Evolutionary conservation across 2,329 filamentous ascomycete genomes (phyloP).

Genomic region (Clarireedia hainanense): DNA sequence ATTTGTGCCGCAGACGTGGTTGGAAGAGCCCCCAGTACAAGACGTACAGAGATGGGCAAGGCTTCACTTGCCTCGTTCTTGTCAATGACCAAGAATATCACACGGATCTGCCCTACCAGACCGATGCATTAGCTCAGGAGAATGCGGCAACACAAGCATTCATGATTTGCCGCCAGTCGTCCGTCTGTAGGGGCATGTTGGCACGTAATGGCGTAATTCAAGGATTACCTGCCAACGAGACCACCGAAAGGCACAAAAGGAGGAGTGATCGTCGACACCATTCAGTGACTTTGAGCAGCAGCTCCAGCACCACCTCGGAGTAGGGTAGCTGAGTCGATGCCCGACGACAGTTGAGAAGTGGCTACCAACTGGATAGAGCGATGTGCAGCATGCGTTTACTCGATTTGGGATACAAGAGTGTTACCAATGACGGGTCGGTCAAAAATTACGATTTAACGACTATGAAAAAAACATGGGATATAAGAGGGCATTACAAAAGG

Average conservation of each 20-base stretch:
- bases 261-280: conserved; percentile 26
- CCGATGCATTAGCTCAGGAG: conserved; percentile 76
- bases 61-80: conserved; percentile 82
- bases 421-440: not conserved
- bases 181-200: conserved; percentile 89
- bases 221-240: conserved; percentile 46
- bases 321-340: conserved; percentile 20
- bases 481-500: conserved; percentile 11
- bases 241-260: conserved; percentile 25
- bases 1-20: conserved; percentile 87
- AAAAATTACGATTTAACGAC: conserved; percentile 13
- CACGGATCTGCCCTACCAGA: conserved; percentile 78
- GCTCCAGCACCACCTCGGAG: conserved; percentile 29
- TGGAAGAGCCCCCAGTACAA: conserved; percentile 91
- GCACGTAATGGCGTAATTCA: conserved; percentile 62
- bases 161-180: conserved; percentile 97
- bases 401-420: not conserved
- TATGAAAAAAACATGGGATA: conserved; percentile 15
- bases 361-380: conserved; percentile 12
- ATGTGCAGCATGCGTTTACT: not conserved
- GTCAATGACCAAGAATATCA: conserved; percentile 97
- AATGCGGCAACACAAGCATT: conserved; percentile 94
- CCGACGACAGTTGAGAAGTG: conserved; percentile 22
- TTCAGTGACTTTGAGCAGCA: conserved; percentile 29
- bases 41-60: conserved; percentile 63